Percentiles rank a stretch among this genome's conserved stretches.
Evolutionary conservation across 306 rosid genomes (phyloP).

Genomic region (Vicia sativa): DNA sequence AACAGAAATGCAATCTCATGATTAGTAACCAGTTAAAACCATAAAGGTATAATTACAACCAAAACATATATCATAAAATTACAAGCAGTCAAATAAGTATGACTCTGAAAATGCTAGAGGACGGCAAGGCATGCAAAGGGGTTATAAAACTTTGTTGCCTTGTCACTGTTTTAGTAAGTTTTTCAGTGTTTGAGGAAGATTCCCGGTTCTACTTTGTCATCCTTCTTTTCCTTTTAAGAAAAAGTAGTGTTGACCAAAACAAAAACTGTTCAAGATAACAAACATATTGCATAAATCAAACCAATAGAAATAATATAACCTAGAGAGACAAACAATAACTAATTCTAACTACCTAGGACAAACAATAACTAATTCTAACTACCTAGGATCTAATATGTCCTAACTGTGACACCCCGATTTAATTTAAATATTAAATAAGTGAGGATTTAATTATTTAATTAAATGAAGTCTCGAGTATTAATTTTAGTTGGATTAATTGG

Average conservation of each 20-base stretch:
- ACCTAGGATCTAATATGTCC: no score
- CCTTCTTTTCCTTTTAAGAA: conserved; percentile 2
- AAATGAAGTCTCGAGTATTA: no score
- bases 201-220: conserved; percentile 16
- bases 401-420: no score
- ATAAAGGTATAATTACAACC: conserved; percentile 9
- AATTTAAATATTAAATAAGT: no score
- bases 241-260: background rate
- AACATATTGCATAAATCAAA: conserved; percentile 7
- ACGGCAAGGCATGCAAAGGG: conserved; percentile 23
- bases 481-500: no score
- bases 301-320: conserved; percentile 21
- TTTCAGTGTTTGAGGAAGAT: conserved; percentile 24
- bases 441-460: no score
- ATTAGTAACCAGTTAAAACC: conserved; percentile 27
- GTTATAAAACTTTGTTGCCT: conserved; percentile 15
- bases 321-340: conserved; percentile 9
- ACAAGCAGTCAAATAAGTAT: background rate
- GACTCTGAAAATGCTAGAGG: conserved; percentile 1
- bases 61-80: conserved; percentile 25
- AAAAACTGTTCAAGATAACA: conserved; percentile 5
- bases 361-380: no score
- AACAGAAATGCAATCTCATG: conserved; percentile 29
- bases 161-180: background rate
- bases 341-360: no score